Conservation (phyloP, 345 rosid species). For the Bruguiera sexangula region DNA sequence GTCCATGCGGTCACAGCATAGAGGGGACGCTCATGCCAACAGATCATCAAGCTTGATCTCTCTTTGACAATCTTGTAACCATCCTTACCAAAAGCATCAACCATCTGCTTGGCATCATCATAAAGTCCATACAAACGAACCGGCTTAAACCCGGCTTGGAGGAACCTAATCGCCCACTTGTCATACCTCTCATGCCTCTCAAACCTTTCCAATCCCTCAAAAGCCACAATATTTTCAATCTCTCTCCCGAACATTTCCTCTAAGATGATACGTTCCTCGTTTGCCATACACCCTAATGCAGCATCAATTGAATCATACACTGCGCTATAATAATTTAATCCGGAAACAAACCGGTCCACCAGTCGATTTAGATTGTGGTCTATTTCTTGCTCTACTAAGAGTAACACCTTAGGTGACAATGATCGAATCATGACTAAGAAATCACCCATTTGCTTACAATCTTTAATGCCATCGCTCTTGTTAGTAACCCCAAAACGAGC, state of each 20-base stretch:
- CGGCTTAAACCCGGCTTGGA: conserved; percentile 39
- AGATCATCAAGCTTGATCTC: conserved; percentile 44
- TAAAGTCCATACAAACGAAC: conserved; percentile 24
- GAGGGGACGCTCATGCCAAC: conserved; percentile 57
- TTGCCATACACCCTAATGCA: conserved; percentile 4
- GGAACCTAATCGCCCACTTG: conserved; percentile 42
- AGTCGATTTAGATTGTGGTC: conserved; percentile 37
- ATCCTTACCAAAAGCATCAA: conserved; percentile 29
- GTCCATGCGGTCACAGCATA: conserved; percentile 57
- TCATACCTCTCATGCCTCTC: conserved; percentile 49
- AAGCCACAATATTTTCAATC: conserved; percentile 45
- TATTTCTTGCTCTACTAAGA: conserved; percentile 48
- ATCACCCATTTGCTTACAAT: conserved; percentile 33
- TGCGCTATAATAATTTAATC: conserved; percentile 52
- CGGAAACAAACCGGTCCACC: conserved; percentile 39
- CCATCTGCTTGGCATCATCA: conserved; percentile 30
- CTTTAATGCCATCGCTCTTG: conserved; percentile 18
- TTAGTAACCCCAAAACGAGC: conserved; percentile 38
- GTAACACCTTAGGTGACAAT: conserved; percentile 31
- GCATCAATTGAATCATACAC: conserved; percentile 44
- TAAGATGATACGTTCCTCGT: conserved; percentile 28
- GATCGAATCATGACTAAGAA: conserved; percentile 33
- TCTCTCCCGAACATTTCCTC: conserved; percentile 58
- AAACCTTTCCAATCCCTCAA: conserved; percentile 49
- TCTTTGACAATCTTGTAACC: conserved; percentile 42